These are phyloP conservation scores for Geotrichum ghanense DNA, from an alignment of 805 yeast genomes.

Conservation along the genomic window DNA sequence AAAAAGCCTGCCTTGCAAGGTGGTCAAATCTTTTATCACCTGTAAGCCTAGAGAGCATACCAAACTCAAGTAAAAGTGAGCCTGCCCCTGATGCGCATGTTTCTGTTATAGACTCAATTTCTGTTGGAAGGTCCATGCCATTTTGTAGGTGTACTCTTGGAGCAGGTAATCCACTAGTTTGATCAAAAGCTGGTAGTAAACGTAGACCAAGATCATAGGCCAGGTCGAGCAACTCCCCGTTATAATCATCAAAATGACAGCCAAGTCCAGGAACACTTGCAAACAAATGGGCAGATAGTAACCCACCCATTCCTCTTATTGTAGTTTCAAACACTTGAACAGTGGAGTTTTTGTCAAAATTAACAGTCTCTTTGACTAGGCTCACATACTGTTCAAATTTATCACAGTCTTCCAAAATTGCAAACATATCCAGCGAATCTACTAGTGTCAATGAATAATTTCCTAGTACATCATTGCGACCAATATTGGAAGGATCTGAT, in stretches of 20 bases:
- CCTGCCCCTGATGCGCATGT: constrained; percentile 87
- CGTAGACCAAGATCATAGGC: constrained; percentile 71
- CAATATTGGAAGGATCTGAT: constrained; percentile 39
- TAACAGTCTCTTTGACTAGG: constrained; percentile 29
- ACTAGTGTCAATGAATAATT: constrained; percentile 68
- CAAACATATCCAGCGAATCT: constrained; percentile 70
- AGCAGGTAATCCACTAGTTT: constrained; percentile 54
- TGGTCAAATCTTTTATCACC: constrained; percentile 61
- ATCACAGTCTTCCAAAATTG: constrained; percentile 54
- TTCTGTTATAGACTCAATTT: constrained; percentile 30
- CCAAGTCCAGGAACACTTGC: constrained; percentile 42
- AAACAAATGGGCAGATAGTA: constrained; percentile 66
- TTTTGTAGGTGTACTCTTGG: constrained; percentile 61
- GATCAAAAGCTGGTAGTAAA: constrained; percentile 57
- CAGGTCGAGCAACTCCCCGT: constrained; percentile 57
- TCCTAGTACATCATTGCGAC: constrained; percentile 75
- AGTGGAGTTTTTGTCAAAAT: constrained; percentile 53
- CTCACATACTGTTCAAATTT: constrained; percentile 38
- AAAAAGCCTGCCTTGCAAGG: constrained; percentile 49
- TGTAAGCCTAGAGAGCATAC: constrained; percentile 62
- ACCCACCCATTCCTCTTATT: constrained; percentile 73
- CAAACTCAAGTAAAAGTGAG: constrained; percentile 70
- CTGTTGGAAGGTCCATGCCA: constrained; percentile 31
- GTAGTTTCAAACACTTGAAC: constrained; percentile 85
- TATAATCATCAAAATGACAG: constrained; percentile 35